Conservation (phyloP, 2,329 filamentous ascomycete genomes). For the Neurospora crassa region DNA sequence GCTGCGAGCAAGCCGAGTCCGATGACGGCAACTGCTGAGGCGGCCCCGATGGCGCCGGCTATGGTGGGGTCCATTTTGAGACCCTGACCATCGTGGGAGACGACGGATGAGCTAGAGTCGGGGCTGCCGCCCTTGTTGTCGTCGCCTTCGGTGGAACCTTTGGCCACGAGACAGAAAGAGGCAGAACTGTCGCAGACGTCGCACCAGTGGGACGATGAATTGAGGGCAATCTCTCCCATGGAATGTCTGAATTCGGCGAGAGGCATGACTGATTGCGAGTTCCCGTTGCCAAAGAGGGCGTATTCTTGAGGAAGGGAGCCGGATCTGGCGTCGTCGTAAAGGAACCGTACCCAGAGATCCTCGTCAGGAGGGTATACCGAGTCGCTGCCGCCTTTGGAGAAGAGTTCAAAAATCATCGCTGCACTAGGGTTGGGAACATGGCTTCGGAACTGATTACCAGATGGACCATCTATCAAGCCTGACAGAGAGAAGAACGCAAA, state of each 20-base stretch:
- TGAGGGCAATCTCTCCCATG: conserved; percentile 28
- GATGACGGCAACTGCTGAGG: conserved; percentile 26
- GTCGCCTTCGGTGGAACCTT: neutral
- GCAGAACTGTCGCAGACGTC: conserved; percentile 27
- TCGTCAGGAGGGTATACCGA: conserved; percentile 22
- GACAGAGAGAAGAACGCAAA: conserved; percentile 44
- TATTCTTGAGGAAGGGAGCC: conserved; percentile 26
- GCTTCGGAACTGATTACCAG: conserved; percentile 38
- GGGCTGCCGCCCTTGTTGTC: conserved; percentile 3
- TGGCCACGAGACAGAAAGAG: conserved; percentile 27
- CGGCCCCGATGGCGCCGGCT: conserved; percentile 35
- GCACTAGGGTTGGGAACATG: conserved; percentile 58
- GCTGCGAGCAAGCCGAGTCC: conserved; percentile 13
- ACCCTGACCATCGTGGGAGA: neutral
- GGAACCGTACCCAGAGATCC: conserved; percentile 44
- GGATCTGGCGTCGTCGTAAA: conserved; percentile 40
- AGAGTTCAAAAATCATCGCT: conserved; percentile 64
- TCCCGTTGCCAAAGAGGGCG: conserved; percentile 30
- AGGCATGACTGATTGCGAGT: conserved; percentile 24
- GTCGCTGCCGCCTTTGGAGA: conserved; percentile 26
- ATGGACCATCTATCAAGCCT: conserved; percentile 36
- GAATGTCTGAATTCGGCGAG: conserved; percentile 29
- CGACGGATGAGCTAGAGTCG: conserved; percentile 2
- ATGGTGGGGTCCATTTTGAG: conserved; percentile 26
- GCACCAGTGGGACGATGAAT: conserved; percentile 33